Base-by-base conservation (phyloP, 805 yeast genomes). In the Osmozyma mogii region DNA sequence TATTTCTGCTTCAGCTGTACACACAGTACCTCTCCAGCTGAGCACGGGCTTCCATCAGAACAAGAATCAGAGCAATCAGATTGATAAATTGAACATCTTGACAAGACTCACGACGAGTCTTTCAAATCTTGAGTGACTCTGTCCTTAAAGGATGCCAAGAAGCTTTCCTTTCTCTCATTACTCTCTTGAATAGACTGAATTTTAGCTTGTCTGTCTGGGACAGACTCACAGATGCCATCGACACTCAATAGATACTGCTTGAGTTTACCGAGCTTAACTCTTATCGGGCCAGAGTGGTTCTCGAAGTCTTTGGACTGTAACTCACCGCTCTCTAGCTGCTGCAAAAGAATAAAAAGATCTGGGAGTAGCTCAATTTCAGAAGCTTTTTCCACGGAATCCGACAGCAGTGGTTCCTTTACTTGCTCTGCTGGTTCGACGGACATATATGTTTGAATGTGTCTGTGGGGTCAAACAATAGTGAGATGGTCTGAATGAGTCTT, bases 191-290 rank as follows among this genome's bases (percentile, higher is more conserved):
- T 4, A 5, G 5, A 5, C 18, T 12, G 9, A 6, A 27, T 21
- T 7, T 10, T 17, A 7, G 9, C 24, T 17, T 11, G n/a, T 23
- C 65, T 39, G 11, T 52, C 57, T 24, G 58, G 65, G 10, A 62
- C 56, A 1, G 67, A 53, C 35, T 65, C 70, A 20, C 61, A 51
- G 25, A 68, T 50, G 1, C 71, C 75, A 26, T 67, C 70, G 8
- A 68, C 54, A 19, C 52, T 55, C 32, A 56, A 56, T n/a, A 68
- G 40, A 6, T 52, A 40, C 29, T 43, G 53, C 26, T 61, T 50
- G 19, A 65, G 47, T 27, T 45, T 56, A 29, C 47, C 48, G 16
- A 69, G 35, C 36, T 71, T 45, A 14, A 68, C 55, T 21, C 70
- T 50, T 19, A 70, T 57, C 9, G 67, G 48, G 13, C 75, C 75